A percentile compares a stretch with the other conserved stretches of the same genome.
phyloP scores from a whole-genome alignment of 164 flowering plant genomes.

The Magnolia officinalis region DNA sequence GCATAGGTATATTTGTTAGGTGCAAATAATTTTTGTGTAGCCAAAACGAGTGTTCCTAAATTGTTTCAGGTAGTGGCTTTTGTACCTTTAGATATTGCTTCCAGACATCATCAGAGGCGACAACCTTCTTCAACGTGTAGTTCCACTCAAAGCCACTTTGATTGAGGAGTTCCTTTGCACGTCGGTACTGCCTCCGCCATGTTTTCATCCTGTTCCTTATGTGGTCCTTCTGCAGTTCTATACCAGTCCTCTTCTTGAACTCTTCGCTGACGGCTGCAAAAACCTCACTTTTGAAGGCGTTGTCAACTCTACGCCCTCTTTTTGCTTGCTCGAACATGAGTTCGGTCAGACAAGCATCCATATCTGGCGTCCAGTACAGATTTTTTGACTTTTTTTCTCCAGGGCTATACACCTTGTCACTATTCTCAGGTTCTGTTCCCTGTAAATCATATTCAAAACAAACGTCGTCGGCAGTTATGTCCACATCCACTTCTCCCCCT shows the following conservation, averaged over 20 bases:
- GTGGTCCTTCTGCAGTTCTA: background rate
- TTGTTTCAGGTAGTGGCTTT: background rate
- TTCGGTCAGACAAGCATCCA: background rate
- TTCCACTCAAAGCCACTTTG: constrained; percentile 2
- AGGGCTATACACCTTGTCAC: background rate
- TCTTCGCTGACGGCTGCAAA: background rate
- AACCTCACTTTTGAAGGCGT: background rate
- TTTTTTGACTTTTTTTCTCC: background rate
- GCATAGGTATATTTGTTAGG: background rate
- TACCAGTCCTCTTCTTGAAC: background rate
- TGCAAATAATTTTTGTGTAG: background rate
- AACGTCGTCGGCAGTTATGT: too few species aligned
- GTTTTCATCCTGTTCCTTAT: background rate
- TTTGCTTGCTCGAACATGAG: background rate
- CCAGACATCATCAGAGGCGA: background rate
- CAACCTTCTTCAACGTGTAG: background rate
- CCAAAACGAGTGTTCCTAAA: background rate
- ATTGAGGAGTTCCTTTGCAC: background rate
- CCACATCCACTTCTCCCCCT: too few species aligned
- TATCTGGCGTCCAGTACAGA: background rate
- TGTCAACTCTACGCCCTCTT: background rate
- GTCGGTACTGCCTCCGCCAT: background rate
- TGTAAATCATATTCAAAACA: too few species aligned
- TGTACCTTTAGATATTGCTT: background rate
- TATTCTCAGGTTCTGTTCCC: too few species aligned